Conservation (phyloP, 2,329 filamentous ascomycete species). For the Teratosphaeria gauchensis region DNA sequence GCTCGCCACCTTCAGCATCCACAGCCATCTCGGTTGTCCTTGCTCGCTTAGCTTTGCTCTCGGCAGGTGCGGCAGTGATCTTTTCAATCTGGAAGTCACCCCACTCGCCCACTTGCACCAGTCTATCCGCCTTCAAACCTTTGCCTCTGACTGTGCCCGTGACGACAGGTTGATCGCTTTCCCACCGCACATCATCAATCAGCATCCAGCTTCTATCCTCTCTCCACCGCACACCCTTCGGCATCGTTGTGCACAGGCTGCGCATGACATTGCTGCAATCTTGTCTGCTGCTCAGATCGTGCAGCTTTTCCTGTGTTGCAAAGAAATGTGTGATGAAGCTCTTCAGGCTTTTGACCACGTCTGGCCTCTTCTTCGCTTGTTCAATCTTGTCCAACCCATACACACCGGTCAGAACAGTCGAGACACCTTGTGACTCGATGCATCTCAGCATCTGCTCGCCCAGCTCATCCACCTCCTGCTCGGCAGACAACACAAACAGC, state of each 20-base stretch:
- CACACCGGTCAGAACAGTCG: constrained; percentile 79
- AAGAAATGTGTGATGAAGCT: constrained; percentile 94
- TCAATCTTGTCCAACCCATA: constrained; percentile 63
- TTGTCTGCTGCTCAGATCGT: constrained; percentile 77
- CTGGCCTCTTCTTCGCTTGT: constrained; percentile 64
- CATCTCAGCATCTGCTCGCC: constrained; percentile 79
- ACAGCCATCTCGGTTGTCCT: constrained; percentile 55
- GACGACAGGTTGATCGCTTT: constrained; percentile 44
- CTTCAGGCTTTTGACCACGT: constrained; percentile 72
- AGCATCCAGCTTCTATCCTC: constrained; percentile 95
- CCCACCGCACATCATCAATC: constrained; percentile 70
- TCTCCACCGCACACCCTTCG: constrained; percentile 90
- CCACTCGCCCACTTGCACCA: constrained; percentile 89
- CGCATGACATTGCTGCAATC: constrained; percentile 87
- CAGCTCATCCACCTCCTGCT: constrained; percentile 71
- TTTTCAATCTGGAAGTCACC: constrained; percentile 87
- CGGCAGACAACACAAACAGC: constrained; percentile 70
- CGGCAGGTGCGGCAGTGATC: constrained; percentile 66
- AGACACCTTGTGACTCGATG: constrained; percentile 88
- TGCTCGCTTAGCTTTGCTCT: constrained; percentile 43
- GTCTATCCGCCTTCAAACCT: constrained; percentile 76
- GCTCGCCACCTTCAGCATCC: constrained; percentile 48
- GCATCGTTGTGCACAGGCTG: constrained; percentile 80
- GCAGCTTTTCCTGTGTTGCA: constrained; percentile 81
- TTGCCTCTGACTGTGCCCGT: constrained; percentile 81